Evolutionary conservation across 345 rosid species (phyloP), one percentile per base, ranked within the genome.

Genomic region (Carallia brachiata): DNA sequence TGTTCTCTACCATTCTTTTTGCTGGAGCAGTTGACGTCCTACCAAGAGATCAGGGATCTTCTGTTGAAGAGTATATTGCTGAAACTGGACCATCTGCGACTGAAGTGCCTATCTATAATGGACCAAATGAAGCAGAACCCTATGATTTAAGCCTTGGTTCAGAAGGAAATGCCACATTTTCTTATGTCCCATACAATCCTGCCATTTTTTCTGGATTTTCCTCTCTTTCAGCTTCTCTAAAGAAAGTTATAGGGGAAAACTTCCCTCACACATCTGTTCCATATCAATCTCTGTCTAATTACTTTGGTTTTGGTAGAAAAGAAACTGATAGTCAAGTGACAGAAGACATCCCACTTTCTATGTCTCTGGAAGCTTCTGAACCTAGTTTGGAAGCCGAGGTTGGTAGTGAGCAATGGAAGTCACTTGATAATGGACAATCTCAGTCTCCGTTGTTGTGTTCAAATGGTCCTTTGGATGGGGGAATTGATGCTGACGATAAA

Each of bases 151-250:
- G 66, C 57, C 31, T 70, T 62, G 95, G 60, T 56, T 66, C 74
- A 2, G 81, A 75, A 52, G 80, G 70, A 52, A 72, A 75, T 54
- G 70, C 83, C 8, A 81, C 78, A 27, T 73, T 91, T 68, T 86
- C 89, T 52, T 79, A 70, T 52, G 90, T 87, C 91, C 68, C 89
- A 64, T 89, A 92, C 75, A 84, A 87, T 82, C 99, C 98, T 6
- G 90, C 77, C 52, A 63, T 89, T 39, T 84, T 90, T 85, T 77
- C 96, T 65, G 88, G 91, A 63, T 90, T 95, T 63, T 89, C 96
- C 65, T 75, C 90, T 75, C 77, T 90, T 61, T 92, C 97, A n/a
- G 84, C 93, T 23, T 86, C 87, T 40, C 63, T 95, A 63, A 90
- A 83, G 83, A 90, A 84, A 81, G 91, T 85, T 64, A 71, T 84